phyloP scores from a whole-genome alignment of 2,329 filamentous ascomycete species.

The Dothideomycetidae sp. region DNA sequence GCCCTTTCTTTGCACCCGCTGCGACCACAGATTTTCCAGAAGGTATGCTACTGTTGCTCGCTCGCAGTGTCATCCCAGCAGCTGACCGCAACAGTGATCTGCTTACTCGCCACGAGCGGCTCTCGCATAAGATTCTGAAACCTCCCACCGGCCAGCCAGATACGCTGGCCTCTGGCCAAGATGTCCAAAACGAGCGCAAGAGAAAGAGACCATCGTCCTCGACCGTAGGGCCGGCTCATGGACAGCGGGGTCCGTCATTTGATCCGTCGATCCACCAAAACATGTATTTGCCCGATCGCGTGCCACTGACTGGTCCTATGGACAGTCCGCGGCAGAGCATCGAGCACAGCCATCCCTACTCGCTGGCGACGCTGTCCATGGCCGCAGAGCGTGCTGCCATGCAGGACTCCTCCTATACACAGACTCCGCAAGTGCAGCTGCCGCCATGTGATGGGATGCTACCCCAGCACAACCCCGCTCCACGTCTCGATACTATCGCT shows the following conservation, averaged over 20 bases:
- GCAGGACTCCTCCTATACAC: constrained; percentile 15
- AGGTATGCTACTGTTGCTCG: constrained; percentile 20
- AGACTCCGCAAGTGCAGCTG: constrained; percentile 3
- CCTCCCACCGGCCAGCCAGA: constrained; percentile 16
- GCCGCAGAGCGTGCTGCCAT: constrained; percentile 28
- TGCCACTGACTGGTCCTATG: constrained; percentile 6
- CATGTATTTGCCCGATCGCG: constrained; percentile 8
- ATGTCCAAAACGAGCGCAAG: constrained; percentile 2
- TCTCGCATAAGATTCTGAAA: constrained; percentile 23
- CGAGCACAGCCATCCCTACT: constrained; percentile 13
- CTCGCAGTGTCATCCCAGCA: too few relatives aligned
- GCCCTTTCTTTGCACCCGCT: constrained; percentile 27
- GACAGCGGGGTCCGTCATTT: not conserved
- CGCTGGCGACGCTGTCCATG: constrained; percentile 28
- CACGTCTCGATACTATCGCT: constrained; percentile 1
- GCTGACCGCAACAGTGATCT: constrained; percentile 22
- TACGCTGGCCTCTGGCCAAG: constrained; percentile 11
- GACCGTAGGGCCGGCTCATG: constrained; percentile 10
- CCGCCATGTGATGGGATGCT: not conserved
- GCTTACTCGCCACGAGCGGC: constrained; percentile 27
- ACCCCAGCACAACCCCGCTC: not conserved
- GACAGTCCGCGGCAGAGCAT: constrained; percentile 4
- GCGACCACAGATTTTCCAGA: constrained; percentile 29
- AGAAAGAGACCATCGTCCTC: constrained; percentile 13
- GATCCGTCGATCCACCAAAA: constrained; percentile 19